phyloP scores from a whole-genome alignment of 148 eudicot genomes.

The Heliamphora exappendiculata region DNA sequence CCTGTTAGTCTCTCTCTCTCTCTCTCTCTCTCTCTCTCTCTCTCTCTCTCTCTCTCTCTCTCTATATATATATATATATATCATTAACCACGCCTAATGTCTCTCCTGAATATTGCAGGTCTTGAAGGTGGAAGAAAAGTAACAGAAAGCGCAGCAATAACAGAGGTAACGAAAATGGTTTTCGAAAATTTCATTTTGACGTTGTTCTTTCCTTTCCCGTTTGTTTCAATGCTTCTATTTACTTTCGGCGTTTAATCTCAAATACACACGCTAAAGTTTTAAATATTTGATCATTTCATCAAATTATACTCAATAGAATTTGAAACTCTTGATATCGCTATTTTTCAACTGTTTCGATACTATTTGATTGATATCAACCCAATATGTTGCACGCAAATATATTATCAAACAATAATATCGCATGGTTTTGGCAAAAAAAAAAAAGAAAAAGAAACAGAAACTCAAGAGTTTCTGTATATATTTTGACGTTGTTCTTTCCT shows the following conservation, averaged over 20 bases:
- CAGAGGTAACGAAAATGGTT: constrained; percentile 1
- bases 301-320: too few relatives aligned
- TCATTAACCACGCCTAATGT: neutral
- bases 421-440: too few relatives aligned
- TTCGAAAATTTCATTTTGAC: neutral
- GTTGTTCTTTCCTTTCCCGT: neutral
- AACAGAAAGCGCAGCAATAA: neutral
- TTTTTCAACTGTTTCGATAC: too few relatives aligned
- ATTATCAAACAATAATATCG: too few relatives aligned
- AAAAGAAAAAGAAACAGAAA: too few relatives aligned
- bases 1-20: neutral
- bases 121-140: constrained; percentile 6
- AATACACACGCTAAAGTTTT: too few relatives aligned
- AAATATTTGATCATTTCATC: too few relatives aligned
- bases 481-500: too few relatives aligned
- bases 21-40: neutral
- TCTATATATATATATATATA: neutral
- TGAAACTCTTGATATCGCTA: too few relatives aligned
- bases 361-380: too few relatives aligned
- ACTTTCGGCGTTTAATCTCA: neutral
- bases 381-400: too few relatives aligned
- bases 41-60: neutral
- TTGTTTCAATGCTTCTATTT: neutral
- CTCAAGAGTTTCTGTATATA: too few relatives aligned
- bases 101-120: neutral